A percentile compares a stretch with the other conserved stretches of the same genome.
These are phyloP conservation scores for Hondaea fermentalgiana DNA, from an alignment of 108 stramenopile genomes.

Conservation along the genomic window DNA sequence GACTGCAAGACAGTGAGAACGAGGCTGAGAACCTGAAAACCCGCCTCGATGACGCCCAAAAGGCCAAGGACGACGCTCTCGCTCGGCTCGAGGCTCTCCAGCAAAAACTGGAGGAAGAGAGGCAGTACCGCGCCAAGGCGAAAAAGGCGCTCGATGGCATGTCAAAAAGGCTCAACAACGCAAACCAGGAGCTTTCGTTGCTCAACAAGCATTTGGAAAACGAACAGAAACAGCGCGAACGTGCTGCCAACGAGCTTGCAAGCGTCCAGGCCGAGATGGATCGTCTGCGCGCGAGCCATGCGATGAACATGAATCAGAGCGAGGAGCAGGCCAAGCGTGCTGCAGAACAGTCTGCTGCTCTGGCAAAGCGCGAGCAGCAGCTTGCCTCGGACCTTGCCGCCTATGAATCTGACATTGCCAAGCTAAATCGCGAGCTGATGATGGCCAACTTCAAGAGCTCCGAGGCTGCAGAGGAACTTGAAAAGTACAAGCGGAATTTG, in stretches of 20 bases:
- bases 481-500: neutral
- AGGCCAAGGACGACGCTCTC: neutral
- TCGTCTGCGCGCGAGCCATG: neutral
- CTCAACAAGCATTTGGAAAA: neutral
- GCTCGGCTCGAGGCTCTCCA: neutral
- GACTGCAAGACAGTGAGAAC: neutral
- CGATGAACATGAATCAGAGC: neutral
- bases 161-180: neutral
- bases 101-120: neutral
- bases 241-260: neutral
- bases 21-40: neutral
- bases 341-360: neutral
- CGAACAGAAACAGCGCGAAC: neutral
- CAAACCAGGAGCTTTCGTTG: neutral
- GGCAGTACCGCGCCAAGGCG: neutral
- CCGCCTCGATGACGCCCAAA: neutral
- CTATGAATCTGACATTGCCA: neutral
- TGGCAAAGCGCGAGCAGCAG: neutral
- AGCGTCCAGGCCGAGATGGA: neutral
- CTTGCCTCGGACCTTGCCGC: neutral
- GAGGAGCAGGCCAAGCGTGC: neutral
- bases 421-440: constrained; percentile 5
- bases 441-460: neutral
- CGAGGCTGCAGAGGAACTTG: neutral
- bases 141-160: neutral